Evolutionary conservation across 2,329 filamentous ascomycete genomes (phyloP).

Genomic region (Colletotrichum tofieldiae): DNA sequence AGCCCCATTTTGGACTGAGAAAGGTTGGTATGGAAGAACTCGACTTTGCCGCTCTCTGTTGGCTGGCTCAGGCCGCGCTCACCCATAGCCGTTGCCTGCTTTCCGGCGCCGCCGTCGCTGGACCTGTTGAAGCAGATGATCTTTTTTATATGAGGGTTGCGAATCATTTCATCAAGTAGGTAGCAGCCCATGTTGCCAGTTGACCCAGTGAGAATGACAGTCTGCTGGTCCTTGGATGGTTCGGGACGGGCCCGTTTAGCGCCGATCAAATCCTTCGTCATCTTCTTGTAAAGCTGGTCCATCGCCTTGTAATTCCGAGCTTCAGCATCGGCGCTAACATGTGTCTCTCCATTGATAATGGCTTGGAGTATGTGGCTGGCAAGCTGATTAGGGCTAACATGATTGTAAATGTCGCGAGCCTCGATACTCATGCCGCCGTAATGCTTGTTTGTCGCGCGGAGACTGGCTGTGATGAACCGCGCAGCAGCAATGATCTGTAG

Average conservation of each 20-base stretch:
- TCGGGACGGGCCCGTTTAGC: slow-evolving; percentile 48
- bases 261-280: slow-evolving; percentile 50
- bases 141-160: slow-evolving; percentile 42
- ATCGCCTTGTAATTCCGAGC: slow-evolving; percentile 44
- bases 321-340: background rate
- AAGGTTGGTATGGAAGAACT: slow-evolving; percentile 55
- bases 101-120: slow-evolving; percentile 27
- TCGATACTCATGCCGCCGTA: slow-evolving; percentile 54
- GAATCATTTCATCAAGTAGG: slow-evolving; percentile 27
- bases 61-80: slow-evolving; percentile 24
- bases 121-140: slow-evolving; percentile 38
- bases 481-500: slow-evolving; percentile 55
- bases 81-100: slow-evolving; percentile 32
- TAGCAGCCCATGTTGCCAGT: slow-evolving; percentile 41
- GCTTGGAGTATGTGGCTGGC: slow-evolving; percentile 49
- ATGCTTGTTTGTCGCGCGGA: slow-evolving; percentile 51
- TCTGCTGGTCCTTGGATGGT: slow-evolving; percentile 51
- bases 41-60: slow-evolving; percentile 29
- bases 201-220: slow-evolving; percentile 35
- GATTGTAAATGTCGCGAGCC: slow-evolving; percentile 57
- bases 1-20: slow-evolving; percentile 25
- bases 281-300: slow-evolving; percentile 53
- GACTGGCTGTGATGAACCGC: slow-evolving; percentile 52
- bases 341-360: background rate
- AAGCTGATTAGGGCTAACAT: slow-evolving; percentile 54